phyloP scores from a whole-genome alignment of 108 stramenopile species.

The Pseudonitzschia multiseries region DNA sequence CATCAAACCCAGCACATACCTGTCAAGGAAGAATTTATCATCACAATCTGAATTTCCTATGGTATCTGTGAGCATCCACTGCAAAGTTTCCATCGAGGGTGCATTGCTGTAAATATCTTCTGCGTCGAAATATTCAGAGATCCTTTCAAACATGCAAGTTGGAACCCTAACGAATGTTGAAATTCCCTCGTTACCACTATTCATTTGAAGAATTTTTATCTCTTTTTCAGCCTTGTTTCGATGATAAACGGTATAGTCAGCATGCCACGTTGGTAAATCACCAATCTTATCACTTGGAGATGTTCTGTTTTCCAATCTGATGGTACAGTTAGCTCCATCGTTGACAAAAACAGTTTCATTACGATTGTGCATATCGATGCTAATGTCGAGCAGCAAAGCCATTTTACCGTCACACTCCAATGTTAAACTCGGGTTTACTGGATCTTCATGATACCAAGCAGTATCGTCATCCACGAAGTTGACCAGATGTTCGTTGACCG shows the following conservation, averaged over 20 bases:
- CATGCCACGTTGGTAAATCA: background rate
- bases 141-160: background rate
- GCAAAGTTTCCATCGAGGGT: background rate
- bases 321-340: background rate
- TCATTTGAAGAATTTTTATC: background rate
- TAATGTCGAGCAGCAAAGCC: background rate
- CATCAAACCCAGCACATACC: background rate
- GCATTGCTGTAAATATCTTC: background rate
- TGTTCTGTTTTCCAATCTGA: background rate
- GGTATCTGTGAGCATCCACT: background rate
- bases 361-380: background rate
- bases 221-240: background rate
- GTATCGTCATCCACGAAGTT: background rate
- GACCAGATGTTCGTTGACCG: background rate
- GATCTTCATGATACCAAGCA: background rate
- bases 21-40: background rate
- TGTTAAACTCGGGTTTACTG: background rate
- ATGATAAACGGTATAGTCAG: constrained; percentile 2
- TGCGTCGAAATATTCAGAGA: background rate
- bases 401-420: background rate
- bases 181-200: background rate
- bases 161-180: background rate
- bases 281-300: background rate
- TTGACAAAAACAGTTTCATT: background rate
- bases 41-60: background rate